Conservation (phyloP, 257 asterid species). For the Solanum pimpinellifolium region DNA sequence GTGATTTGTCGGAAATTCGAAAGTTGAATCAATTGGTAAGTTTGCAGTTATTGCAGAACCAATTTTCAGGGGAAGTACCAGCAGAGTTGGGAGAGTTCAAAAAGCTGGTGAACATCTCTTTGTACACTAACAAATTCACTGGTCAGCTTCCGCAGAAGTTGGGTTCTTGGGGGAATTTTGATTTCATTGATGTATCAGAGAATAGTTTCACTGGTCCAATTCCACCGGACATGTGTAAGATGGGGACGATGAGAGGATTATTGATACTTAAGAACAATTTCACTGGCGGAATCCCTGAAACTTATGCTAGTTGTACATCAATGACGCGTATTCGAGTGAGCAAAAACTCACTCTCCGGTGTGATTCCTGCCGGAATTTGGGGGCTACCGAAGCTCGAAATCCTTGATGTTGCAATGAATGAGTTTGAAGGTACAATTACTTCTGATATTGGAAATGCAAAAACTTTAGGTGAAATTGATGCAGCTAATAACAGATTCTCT, state of each 20-base stretch:
- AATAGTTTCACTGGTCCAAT: conserved; percentile 58
- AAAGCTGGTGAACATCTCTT: conserved; percentile 49
- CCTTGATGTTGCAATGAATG: conserved; percentile 43
- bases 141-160: conserved; percentile 57
- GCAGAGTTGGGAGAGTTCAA: conserved; percentile 60
- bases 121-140: conserved; percentile 48
- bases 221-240: conserved; percentile 88
- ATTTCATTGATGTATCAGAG: conserved; percentile 63
- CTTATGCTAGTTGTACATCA: conserved; percentile 41
- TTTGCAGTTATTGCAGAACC: conserved; percentile 52
- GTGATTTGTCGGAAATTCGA: conserved; percentile 49
- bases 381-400: conserved; percentile 44
- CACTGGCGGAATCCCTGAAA: conserved; percentile 67
- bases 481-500: conserved; percentile 36
- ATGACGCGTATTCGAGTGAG: conserved; percentile 56
- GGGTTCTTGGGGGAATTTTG: conserved; percentile 68
- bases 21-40: conserved; percentile 41
- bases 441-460: conserved; percentile 48
- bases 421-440: conserved; percentile 50
- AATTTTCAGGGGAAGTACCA: conserved; percentile 65
- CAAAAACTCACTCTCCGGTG: conserved; percentile 53
- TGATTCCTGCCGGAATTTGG: conserved; percentile 67
- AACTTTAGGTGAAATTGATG: conserved; percentile 34
- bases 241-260: conserved; percentile 47
- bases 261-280: conserved; percentile 53